Evolutionary conservation across 139 green algal genomes (phyloP).

Genomic region (Ostreobium quekettii): DNA sequence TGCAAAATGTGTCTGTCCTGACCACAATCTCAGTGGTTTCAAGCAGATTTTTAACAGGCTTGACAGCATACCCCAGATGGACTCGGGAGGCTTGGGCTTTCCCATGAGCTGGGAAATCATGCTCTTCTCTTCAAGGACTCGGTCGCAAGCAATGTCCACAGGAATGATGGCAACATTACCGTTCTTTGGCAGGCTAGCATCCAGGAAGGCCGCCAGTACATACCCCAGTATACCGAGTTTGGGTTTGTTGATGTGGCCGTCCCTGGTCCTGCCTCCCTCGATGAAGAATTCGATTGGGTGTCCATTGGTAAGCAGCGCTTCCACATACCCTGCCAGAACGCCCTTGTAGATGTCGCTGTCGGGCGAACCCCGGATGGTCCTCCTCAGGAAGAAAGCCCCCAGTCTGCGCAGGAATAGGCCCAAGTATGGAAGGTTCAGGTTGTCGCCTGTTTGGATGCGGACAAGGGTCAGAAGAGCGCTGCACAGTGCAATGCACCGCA

Average conservation of each 20-base stretch:
- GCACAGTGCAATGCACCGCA: no score
- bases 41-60: background rate
- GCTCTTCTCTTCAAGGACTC: slow-evolving; percentile 27
- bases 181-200: slow-evolving; percentile 11
- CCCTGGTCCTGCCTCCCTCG: slow-evolving; percentile 33
- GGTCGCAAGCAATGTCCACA: slow-evolving; percentile 32
- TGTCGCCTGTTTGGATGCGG: slow-evolving; percentile 35
- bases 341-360: slow-evolving; percentile 33
- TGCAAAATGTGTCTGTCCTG: slow-evolving; percentile 13
- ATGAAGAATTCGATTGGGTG: slow-evolving; percentile 38
- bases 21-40: background rate
- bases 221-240: slow-evolving; percentile 33
- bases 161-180: slow-evolving; percentile 28
- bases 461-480: no score
- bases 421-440: slow-evolving; percentile 36
- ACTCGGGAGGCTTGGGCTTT: slow-evolving; percentile 20
- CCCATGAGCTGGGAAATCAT: slow-evolving; percentile 30
- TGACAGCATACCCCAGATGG: slow-evolving; percentile 12
- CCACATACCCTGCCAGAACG: slow-evolving; percentile 27
- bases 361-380: slow-evolving; percentile 18
- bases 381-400: slow-evolving; percentile 41
- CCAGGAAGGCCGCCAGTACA: slow-evolving; percentile 27
- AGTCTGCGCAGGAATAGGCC: slow-evolving; percentile 26
- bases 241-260: slow-evolving; percentile 30
- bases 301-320: slow-evolving; percentile 28